These are phyloP conservation scores for Dicorynia guianensis DNA, from an alignment of 306 rosid species.

Conservation along the genomic window DNA sequence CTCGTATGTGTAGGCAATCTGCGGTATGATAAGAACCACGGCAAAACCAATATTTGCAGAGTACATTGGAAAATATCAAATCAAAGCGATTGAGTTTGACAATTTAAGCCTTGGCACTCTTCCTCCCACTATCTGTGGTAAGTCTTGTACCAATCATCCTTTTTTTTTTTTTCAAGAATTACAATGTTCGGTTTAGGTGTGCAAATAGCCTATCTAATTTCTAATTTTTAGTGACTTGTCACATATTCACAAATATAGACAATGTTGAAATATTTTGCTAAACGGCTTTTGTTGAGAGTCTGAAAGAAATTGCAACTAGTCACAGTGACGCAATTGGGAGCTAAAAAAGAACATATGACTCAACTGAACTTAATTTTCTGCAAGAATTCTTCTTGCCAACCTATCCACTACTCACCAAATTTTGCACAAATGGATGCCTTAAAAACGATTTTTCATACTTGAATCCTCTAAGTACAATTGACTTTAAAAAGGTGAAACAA, in stretches of 20 bases:
- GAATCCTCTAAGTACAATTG: conserved; percentile 1
- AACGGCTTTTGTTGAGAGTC: conserved; percentile 22
- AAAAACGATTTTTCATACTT: conserved; percentile 13
- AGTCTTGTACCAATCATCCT: conserved; percentile 34
- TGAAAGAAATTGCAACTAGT: neutral
- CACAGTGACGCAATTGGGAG: neutral
- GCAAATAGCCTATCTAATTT: neutral
- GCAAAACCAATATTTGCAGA: conserved; percentile 69
- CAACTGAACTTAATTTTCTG: neutral
- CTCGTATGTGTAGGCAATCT: conserved; percentile 67
- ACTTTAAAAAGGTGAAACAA: neutral
- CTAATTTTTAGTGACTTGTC: neutral
- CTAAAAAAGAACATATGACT: conserved; percentile 3
- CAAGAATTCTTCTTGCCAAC: conserved; percentile 14
- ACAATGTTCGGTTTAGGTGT: neutral
- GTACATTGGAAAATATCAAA: conserved; percentile 73
- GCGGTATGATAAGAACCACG: conserved; percentile 60
- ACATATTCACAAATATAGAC: neutral
- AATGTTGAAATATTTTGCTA: conserved; percentile 2
- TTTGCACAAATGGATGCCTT: conserved; percentile 1
- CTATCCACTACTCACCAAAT: conserved; percentile 1
- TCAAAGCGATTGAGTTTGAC: conserved; percentile 72
- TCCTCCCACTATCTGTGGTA: conserved; percentile 81
- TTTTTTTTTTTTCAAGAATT: neutral
- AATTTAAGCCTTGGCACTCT: conserved; percentile 79